Conservation (phyloP, 768 basidiomycete species). For the Tricholoma bakamatsutake region DNA sequence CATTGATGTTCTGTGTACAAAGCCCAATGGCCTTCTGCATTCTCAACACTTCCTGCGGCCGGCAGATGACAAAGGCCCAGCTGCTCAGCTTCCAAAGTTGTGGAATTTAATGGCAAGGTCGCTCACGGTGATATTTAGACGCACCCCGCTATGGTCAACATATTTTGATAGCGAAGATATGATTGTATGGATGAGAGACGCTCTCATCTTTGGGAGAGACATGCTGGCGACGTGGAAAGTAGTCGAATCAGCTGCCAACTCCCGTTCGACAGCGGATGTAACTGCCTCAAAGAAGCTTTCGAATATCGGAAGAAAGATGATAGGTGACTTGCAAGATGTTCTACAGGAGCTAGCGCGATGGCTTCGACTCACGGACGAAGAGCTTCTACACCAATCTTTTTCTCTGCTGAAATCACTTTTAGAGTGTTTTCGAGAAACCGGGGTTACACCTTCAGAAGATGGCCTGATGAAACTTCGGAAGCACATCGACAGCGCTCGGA, state of each 20-base stretch:
- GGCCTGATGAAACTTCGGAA: conserved; percentile 64
- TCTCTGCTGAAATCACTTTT: conserved; percentile 76
- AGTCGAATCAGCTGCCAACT: conserved; percentile 64
- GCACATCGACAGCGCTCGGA: conserved; percentile 55
- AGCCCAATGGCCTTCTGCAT: conserved; percentile 65
- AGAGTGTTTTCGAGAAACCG: conserved; percentile 63
- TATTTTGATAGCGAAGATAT: conserved; percentile 79
- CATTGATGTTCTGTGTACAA: conserved; percentile 79
- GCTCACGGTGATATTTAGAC: conserved; percentile 78
- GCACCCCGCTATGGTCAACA: conserved; percentile 76
- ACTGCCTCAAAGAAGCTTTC: conserved; percentile 45
- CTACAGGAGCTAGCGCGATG: conserved; percentile 77
- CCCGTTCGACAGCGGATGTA: conserved; percentile 20
- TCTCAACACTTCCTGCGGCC: conserved; percentile 43
- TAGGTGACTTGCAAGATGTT: conserved; percentile 70
- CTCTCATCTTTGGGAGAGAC: conserved; percentile 87
- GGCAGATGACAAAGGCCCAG: conserved; percentile 37
- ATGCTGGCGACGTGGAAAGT: conserved; percentile 76
- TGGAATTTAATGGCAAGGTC: conserved; percentile 83
- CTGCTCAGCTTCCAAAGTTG: conserved; percentile 54
- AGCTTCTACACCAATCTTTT: conserved; percentile 86
- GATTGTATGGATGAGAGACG: conserved; percentile 98
- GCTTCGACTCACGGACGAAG: conserved; percentile 90
- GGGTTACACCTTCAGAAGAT: conserved; percentile 46
- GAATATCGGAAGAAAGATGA: conserved; percentile 64